These are phyloP conservation scores for Pseudopithomyces maydicus DNA, from an alignment of 2,329 filamentous ascomycete species.

Conservation along the genomic window DNA sequence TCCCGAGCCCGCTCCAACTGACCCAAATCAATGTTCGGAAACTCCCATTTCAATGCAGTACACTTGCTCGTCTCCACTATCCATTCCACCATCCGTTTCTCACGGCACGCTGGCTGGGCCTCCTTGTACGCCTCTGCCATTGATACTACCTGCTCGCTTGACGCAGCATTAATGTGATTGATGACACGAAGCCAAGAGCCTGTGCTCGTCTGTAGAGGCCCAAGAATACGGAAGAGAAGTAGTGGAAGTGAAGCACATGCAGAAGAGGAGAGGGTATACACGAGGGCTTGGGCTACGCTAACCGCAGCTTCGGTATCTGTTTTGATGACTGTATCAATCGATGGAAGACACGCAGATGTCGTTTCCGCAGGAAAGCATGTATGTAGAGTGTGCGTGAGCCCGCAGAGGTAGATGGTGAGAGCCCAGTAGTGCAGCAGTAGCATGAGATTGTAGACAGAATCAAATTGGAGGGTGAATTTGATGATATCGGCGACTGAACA, in stretches of 20 bases:
- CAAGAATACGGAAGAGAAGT: neutral
- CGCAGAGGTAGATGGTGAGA: conserved; percentile 4
- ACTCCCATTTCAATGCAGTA: neutral
- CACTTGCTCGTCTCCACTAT: neutral
- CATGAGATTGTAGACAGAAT: conserved; percentile 4
- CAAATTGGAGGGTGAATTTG: neutral
- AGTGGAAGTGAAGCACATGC: neutral
- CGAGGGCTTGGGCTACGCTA: conserved; percentile 5
- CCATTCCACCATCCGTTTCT: neutral
- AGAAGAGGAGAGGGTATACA: conserved; percentile 1
- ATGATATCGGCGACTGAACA: neutral
- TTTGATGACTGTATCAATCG: neutral
- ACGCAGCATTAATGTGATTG: neutral
- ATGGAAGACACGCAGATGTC: neutral
- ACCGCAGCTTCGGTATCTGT: conserved; percentile 4
- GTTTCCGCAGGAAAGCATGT: conserved; percentile 4
- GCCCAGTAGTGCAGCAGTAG: conserved; percentile 9
- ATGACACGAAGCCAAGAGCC: conserved; percentile 1
- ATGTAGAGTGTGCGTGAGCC: neutral
- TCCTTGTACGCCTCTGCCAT: neutral
- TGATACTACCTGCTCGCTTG: neutral
- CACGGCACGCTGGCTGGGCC: neutral
- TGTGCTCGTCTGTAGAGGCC: neutral
- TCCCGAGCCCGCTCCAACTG: neutral
- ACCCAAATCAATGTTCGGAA: neutral